These are phyloP conservation scores for Dichotomocladium elegans DNA, from an alignment of 371 early-diverging fungal genomes.

Conservation along the genomic window DNA sequence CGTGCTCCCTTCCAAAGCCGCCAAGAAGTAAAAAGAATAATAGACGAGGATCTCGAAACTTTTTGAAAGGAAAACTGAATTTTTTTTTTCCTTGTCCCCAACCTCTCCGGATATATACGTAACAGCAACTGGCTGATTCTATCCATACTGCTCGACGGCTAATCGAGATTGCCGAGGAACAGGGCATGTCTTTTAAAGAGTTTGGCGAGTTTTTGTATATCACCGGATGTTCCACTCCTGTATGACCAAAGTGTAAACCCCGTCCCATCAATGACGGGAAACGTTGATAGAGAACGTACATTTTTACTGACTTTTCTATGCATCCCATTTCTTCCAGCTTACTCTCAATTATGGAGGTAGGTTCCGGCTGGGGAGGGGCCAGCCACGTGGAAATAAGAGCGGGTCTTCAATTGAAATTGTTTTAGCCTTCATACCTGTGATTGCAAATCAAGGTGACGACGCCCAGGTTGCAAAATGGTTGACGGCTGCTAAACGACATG, in stretches of 20 bases:
- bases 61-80: not conserved
- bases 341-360: constrained; percentile 47
- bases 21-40: constrained; percentile 26
- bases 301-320: not conserved
- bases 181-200: constrained; percentile 25
- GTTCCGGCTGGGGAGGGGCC: not conserved
- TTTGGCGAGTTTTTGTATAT: constrained; percentile 19
- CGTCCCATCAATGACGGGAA: not conserved
- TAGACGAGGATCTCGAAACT: no score
- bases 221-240: constrained; percentile 41
- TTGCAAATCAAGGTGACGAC: constrained; percentile 64
- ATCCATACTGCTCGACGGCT: constrained; percentile 24
- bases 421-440: constrained; percentile 69
- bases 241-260: constrained; percentile 16
- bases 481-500: constrained; percentile 61
- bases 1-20: constrained; percentile 29
- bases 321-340: constrained; percentile 20
- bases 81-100: not conserved
- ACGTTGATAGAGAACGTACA: no score
- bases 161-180: constrained; percentile 40
- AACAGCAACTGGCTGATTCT: constrained; percentile 35
- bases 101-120: not conserved
- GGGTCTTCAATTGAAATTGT: constrained; percentile 3
- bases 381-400: not conserved
- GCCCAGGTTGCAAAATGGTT: constrained; percentile 72